phyloP scores from a whole-genome alignment of 1,284 basidiomycete species.

The Malassezia caprae region DNA sequence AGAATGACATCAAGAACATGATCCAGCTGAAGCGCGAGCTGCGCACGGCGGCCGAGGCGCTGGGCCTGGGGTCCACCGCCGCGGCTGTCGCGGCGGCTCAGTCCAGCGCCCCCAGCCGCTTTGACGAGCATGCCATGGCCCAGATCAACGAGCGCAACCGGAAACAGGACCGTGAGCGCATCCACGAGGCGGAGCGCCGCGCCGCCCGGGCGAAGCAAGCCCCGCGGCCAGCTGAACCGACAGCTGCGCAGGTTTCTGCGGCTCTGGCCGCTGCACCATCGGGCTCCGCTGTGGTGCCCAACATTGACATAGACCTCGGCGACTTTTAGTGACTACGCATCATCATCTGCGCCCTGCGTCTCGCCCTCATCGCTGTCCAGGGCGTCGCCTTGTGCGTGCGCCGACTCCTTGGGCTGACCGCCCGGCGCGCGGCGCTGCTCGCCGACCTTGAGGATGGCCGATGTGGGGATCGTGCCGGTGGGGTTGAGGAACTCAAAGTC shows the following conservation, averaged over 20 bases:
- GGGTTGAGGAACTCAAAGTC: conserved; percentile 49
- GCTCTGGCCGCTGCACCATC: conserved; percentile 14
- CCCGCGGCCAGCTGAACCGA: not conserved
- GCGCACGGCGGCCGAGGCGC: conserved; percentile 13
- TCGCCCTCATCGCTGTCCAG: conserved; percentile 55
- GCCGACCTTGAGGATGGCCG: conserved; percentile 50
- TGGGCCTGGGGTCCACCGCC: conserved; percentile 1
- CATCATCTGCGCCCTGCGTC: conserved; percentile 4
- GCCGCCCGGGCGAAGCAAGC: conserved; percentile 59
- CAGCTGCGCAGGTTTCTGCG: conserved; percentile 1
- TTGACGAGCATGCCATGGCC: conserved; percentile 57
- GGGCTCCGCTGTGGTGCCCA: conserved; percentile 41
- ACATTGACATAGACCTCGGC: conserved; percentile 50
- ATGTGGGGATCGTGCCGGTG: conserved; percentile 47
- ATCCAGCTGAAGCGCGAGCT: conserved; percentile 25
- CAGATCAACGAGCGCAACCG: conserved; percentile 80
- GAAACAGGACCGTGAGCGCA: conserved; percentile 64
- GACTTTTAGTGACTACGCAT: conserved; percentile 45
- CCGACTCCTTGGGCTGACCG: conserved; percentile 55
- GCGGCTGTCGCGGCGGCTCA: not conserved
- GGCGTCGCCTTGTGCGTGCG: conserved; percentile 4
- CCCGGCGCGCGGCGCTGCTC: conserved; percentile 59
- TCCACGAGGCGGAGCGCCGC: conserved; percentile 62
- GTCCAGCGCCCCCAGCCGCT: conserved; percentile 11
- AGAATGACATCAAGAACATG: conserved; percentile 30